Evolutionary conservation across 129 eudicot species (phyloP), one percentile per base, ranked within the genome.

Genomic region (Arctium minus): DNA sequence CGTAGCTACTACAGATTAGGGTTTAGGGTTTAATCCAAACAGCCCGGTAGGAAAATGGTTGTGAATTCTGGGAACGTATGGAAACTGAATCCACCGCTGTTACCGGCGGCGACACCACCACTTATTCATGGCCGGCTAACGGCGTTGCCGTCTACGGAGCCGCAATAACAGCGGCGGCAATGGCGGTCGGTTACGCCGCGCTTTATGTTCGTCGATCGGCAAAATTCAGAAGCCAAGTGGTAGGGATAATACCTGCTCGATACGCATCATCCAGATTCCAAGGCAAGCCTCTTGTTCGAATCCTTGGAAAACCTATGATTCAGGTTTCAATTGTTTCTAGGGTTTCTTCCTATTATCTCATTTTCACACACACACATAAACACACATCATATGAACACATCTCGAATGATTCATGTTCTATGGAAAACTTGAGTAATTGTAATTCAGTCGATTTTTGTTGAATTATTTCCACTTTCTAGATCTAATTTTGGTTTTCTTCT

Each of bases 271-370:
- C 86, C 38, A 83, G 82, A 76, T 83, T 83, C 62, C 77, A 83
- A 18, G 86, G 86, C 82, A 83, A 83, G 82, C 82, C 86, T 50
- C 82, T 83, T 46, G 81, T 83, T 76, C 86, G 62, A n/a, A 83
- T 83, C 64, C 60, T 83, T 8, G 86, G 86, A 35, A 83, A 83
- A 42, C 85, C 86, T 62, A 83, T 83, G 81, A 83, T 76, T 33
- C 86, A 83, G 86, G 86, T 83, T 70, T 62, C 75, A 31, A 13
- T 8, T 70, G 35, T 70, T 70, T 31, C 69, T 40, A 7, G 30
- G 9, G 40, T 69, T 68, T 42, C 4, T 36, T 22, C 27, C 27
- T 56, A 5, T 15, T n/a, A 12, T 75, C 71, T 35, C 42, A 27
- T 69, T 15, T 32, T 44, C 77, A 35, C 30, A 40, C 76, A 7